Evolutionary conservation across 805 yeast genomes (phyloP).

Genomic region (Nakazawaea wyomingensis): DNA sequence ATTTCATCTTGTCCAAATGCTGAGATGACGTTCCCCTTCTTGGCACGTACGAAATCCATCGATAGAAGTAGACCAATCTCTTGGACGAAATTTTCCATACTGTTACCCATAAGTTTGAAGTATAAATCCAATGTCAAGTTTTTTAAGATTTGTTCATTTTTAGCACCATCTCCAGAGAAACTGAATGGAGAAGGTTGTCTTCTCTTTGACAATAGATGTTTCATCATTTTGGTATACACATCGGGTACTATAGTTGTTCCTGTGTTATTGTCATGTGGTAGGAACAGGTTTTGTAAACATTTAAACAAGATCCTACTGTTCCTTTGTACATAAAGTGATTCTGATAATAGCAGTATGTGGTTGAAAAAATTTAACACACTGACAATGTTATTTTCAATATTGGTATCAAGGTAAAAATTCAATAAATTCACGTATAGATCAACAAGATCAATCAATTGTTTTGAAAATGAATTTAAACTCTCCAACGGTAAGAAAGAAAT

Average conservation of each 20-base stretch:
- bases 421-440: background rate
- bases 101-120: constrained; percentile 9
- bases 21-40: background rate
- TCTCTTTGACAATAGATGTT: background rate
- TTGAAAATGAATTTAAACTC: background rate
- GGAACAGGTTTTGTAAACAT: background rate
- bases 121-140: constrained; percentile 9
- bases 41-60: constrained; percentile 10
- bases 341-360: constrained; percentile 3
- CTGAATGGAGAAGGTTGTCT: background rate
- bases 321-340: background rate
- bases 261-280: background rate
- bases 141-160: constrained; percentile 1
- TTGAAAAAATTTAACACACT: constrained; percentile 9
- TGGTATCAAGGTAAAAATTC: background rate
- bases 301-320: background rate
- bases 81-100: constrained; percentile 1
- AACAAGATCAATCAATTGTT: background rate
- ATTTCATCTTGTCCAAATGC: constrained; percentile 6
- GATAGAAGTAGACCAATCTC: constrained; percentile 11
- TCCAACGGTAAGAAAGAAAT: constrained; percentile 8
- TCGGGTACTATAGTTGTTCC: background rate
- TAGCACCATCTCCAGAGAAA: background rate
- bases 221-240: constrained; percentile 8
- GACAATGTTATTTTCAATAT: background rate